Base-by-base conservation (phyloP, 176 grass and related monocot genomes). In the Cenchrus fungigraminus region DNA sequence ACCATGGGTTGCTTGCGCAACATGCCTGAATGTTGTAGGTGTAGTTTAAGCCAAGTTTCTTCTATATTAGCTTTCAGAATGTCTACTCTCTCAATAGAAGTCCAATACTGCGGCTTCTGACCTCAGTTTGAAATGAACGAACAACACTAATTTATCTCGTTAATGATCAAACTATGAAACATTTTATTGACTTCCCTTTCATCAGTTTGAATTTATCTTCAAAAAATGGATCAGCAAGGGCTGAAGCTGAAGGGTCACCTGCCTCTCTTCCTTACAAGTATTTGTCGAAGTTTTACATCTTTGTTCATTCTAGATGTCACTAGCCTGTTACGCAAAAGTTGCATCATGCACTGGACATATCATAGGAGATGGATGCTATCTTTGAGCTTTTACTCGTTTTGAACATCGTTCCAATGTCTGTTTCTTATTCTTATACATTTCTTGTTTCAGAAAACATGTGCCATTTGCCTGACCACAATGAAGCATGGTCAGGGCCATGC, bases 401-500 rank as follows among this genome's bases (percentile, higher is more conserved):
- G 22, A 76, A 6, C 9, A 29, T 2, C 13, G 1, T 47, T 58
- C 16, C 7, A 37, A 69, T 78, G 19, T 66, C 29, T 82, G 13
- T 54, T 54, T 85, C 37, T 62, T 53, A 72, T 78, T 59, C 46
- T 17, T 62, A 62, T 68, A 40, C 17, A 16, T 77, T 73, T 61
- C 25, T 65, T 25, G 43, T 67, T 76, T 16, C 89, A 96, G 94
- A 93, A 93, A 91, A 96, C 87, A 59, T 93, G 94, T 70, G 91
- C 94, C 6, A 96, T 96, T 93, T 96, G 94, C 84, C 86, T 96
- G 70, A 88, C 81, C 8, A 87, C 85, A 52, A 96, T 96, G 91
- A 93, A 96, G 82, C 89, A 89, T 64, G 94, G 94, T 45, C 88
- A 93, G 74, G 94, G 91, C 0, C 91, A 96, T 86, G 94, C 94